A percentile compares a stretch with the other conserved stretches of the same genome.
Evolutionary conservation across 176 grass and related monocot genomes (phyloP).

Genomic region (Triticum urartu): DNA sequence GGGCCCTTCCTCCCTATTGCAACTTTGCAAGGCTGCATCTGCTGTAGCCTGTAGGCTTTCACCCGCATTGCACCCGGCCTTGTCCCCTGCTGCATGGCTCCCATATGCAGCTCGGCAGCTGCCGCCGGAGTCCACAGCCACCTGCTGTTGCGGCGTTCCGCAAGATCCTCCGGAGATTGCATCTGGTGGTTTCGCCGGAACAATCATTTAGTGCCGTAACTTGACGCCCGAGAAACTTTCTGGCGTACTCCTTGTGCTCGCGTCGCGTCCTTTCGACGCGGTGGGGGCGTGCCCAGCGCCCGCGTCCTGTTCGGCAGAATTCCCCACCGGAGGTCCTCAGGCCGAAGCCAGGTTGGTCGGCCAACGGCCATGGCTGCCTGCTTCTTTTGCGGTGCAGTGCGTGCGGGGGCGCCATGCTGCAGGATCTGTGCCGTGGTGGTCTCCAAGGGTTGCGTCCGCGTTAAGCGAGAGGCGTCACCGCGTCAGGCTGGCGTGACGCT

Average conservation of each 20-base stretch:
- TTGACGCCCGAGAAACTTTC: not conserved
- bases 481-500: not conserved
- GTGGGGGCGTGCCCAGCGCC: conserved; percentile 24
- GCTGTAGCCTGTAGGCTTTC: not conserved
- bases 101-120: not conserved
- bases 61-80: not conserved
- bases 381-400: conserved; percentile 17
- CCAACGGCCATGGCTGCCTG: conserved; percentile 13
- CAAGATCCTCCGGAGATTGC: conserved; percentile 16
- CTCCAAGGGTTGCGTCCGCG: not conserved
- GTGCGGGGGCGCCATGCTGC: not conserved
- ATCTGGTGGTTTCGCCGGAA: not conserved
- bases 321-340: conserved; percentile 17
- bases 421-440: conserved; percentile 27
- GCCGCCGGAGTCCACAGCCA: not conserved
- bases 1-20: not conserved
- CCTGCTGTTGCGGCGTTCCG: not conserved
- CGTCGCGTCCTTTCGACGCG: not conserved
- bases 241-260: not conserved
- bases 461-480: not conserved
- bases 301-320: conserved; percentile 53
- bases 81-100: not conserved
- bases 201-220: not conserved
- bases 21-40: conserved; percentile 20
- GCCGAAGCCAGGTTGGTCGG: not conserved